phyloP scores from a whole-genome alignment of 202 grass and related monocot genomes.

The Musa balbisiana region DNA sequence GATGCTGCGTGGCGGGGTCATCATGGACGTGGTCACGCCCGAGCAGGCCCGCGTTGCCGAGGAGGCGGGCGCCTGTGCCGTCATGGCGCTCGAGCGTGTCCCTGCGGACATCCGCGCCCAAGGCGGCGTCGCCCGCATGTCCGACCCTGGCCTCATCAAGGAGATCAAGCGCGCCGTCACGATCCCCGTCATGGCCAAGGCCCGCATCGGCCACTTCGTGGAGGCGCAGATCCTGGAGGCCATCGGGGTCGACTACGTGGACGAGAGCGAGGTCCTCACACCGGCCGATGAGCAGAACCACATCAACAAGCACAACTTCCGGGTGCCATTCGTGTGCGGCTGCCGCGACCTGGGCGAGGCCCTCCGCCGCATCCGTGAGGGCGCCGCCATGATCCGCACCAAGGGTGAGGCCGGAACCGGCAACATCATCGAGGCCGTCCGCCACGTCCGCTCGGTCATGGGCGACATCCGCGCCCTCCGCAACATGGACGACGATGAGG shows the following conservation, averaged over 20 bases:
- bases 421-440: constrained; percentile 79
- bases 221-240: constrained; percentile 52
- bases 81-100: constrained; percentile 7
- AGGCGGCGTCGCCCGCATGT: constrained; percentile 10
- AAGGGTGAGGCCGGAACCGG: constrained; percentile 87
- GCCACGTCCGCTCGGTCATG: constrained; percentile 63
- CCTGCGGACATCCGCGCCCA: not conserved
- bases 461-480: no score
- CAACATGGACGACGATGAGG: no score
- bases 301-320: constrained; percentile 89
- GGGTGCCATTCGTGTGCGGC: constrained; percentile 73
- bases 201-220: constrained; percentile 48
- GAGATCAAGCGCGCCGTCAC: constrained; percentile 47
- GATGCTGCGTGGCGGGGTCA: not conserved
- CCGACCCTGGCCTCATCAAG: constrained; percentile 7
- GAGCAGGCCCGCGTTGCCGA: no score
- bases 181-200: constrained; percentile 55
- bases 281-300: constrained; percentile 29
- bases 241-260: constrained; percentile 42
- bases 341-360: constrained; percentile 84
- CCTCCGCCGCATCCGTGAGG: constrained; percentile 68
- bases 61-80: not conserved
- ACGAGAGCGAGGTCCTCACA: constrained; percentile 40
- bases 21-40: not conserved
- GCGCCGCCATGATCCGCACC: constrained; percentile 91